Percentiles rank a stretch among this genome's conserved stretches.
These are phyloP conservation scores for Acanthamoeba comandoni DNA, from an alignment of 208 protist species.

Conservation along the genomic window DNA sequence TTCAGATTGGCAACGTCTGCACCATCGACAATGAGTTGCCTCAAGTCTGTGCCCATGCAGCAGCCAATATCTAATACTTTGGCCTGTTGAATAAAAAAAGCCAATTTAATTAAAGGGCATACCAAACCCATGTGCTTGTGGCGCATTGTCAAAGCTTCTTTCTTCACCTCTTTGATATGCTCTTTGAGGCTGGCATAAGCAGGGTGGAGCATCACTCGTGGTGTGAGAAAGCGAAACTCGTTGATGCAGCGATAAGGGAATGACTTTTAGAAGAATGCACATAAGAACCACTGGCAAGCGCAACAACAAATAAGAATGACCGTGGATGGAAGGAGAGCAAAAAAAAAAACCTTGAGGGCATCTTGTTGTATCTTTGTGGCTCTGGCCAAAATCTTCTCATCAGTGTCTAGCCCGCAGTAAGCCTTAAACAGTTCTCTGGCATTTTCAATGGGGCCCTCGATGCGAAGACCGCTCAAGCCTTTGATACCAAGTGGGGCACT, in stretches of 20 bases:
- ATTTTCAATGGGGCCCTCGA: too few species aligned
- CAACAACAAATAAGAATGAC: too few species aligned
- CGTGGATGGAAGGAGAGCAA: too few species aligned
- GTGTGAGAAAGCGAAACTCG: not conserved
- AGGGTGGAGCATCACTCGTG: not conserved
- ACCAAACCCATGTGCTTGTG: not conserved
- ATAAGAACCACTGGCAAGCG: not conserved
- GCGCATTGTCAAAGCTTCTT: not conserved
- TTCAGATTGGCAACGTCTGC: not conserved
- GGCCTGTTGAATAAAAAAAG: not conserved
- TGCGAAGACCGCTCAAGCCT: too few species aligned
- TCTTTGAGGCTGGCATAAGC: not conserved
- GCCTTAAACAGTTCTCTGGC: too few species aligned
- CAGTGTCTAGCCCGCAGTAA: too few species aligned
- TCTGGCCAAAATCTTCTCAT: too few species aligned
- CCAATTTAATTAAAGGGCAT: too few species aligned
- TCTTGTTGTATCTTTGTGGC: too few species aligned
- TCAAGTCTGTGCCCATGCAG: slow-evolving; percentile 13
- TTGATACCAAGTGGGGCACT: too few species aligned
- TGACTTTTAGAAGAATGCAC: not conserved
- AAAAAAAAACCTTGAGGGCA: too few species aligned
- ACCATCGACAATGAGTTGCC: slow-evolving; percentile 34
- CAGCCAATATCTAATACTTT: slow-evolving; percentile 4
- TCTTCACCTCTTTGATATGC: too few species aligned
- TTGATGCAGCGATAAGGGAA: slow-evolving; percentile 43